A percentile compares a stretch with the other conserved stretches of the same genome.
These are phyloP conservation scores for Eucalyptus curtisii DNA, from an alignment of 345 rosid species.

Conservation along the genomic window DNA sequence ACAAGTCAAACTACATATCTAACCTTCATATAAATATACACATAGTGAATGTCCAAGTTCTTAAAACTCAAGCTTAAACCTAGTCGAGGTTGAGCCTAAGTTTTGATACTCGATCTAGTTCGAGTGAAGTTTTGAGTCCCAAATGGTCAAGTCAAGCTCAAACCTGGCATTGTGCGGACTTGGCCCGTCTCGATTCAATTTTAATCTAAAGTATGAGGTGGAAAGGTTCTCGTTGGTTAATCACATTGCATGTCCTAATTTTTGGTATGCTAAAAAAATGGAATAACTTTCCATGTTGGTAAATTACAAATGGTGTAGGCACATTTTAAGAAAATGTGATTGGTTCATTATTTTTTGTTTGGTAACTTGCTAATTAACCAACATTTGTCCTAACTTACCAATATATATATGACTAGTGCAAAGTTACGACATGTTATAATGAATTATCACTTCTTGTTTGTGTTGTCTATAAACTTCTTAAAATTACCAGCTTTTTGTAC, in stretches of 20 bases:
- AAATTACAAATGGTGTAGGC: neutral
- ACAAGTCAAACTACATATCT: neutral
- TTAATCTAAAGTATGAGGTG: neutral
- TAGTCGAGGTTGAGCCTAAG: neutral
- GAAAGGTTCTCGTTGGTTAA: neutral
- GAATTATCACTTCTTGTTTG: neutral
- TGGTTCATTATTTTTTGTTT: neutral
- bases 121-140: neutral
- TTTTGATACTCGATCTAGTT: neutral
- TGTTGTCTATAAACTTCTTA: neutral
- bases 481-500: neutral
- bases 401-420: too few relatives aligned
- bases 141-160: neutral
- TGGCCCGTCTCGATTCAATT: neutral
- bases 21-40: neutral
- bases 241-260: neutral
- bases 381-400: neutral
- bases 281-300: neutral
- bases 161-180: neutral
- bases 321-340: neutral
- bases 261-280: neutral
- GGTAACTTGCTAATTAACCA: neutral
- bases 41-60: fast-evolving
- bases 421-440: neutral
- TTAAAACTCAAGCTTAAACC: neutral